phyloP scores from a whole-genome alignment of 1,284 basidiomycete species.

The Marasmius fiardii region DNA sequence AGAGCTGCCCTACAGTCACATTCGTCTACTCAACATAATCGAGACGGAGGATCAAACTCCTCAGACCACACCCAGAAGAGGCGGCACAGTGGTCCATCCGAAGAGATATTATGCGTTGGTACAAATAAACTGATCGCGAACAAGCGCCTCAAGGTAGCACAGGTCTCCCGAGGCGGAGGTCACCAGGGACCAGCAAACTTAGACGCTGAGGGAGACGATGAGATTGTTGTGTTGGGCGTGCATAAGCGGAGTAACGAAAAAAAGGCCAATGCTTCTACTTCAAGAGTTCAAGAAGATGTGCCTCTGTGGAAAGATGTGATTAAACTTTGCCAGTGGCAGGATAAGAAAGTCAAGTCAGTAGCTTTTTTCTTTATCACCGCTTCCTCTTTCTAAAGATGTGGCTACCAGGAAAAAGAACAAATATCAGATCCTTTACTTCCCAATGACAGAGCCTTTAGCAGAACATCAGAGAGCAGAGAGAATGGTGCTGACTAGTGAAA shows the following conservation, averaged over 20 bases:
- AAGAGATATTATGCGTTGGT: background rate
- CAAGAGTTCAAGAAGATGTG: background rate
- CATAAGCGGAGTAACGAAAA: conserved; percentile 17
- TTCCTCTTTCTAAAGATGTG: conserved; percentile 13
- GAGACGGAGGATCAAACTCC: background rate
- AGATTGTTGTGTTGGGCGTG: conserved; percentile 35
- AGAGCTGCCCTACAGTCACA: conserved; percentile 27
- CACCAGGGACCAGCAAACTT: background rate
- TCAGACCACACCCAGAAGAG: conserved; percentile 1
- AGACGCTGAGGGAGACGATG: conserved; percentile 23
- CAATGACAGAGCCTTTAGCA: conserved; percentile 54
- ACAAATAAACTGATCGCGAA: background rate
- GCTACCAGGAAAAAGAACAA: conserved; percentile 43
- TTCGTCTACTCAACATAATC: background rate
- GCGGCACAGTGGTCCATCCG: background rate
- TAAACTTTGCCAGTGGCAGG: conserved; percentile 46
- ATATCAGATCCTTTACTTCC: conserved; percentile 73
- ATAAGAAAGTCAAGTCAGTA: conserved; percentile 46
- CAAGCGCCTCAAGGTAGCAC: conserved; percentile 2
- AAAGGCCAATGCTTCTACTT: background rate
- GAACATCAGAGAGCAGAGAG: conserved; percentile 43
- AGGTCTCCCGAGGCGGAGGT: no score
- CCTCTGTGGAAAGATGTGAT: conserved; percentile 30
- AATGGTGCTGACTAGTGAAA: conserved; percentile 51
- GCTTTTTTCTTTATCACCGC: conserved; percentile 10